Conservation (phyloP, 1,284 basidiomycete genomes). For the Leccinum griseonigrum region DNA sequence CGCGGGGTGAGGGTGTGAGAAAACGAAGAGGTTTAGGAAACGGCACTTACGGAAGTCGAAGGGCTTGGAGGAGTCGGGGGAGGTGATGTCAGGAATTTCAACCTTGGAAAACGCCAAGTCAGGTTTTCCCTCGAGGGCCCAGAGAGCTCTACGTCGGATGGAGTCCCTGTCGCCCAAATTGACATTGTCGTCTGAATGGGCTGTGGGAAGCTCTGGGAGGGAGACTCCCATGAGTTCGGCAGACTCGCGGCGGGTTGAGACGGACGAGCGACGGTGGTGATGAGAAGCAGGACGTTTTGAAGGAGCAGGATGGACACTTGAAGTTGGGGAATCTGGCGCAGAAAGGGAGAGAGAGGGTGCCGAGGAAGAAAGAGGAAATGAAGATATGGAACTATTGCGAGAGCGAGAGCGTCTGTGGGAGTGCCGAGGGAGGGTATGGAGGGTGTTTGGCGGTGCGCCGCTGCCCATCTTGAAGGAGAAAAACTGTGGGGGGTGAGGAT, state of each 20-base stretch:
- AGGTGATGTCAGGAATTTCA: conserved; percentile 73
- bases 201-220: conserved; percentile 56
- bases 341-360: conserved; percentile 31
- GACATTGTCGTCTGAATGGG: conserved; percentile 59
- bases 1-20: background rate
- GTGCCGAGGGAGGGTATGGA: conserved; percentile 34
- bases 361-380: conserved; percentile 43
- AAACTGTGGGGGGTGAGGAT: conserved; percentile 42
- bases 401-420: conserved; percentile 69
- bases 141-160: conserved; percentile 71
- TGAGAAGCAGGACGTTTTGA: conserved; percentile 67
- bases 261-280: conserved; percentile 77
- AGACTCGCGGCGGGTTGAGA: conserved; percentile 79
- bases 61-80: conserved; percentile 50
- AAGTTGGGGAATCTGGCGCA: conserved; percentile 32
- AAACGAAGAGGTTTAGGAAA: conserved; percentile 5
- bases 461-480: conserved; percentile 61
- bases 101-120: conserved; percentile 66
- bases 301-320: conserved; percentile 32
- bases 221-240: conserved; percentile 81
- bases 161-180: conserved; percentile 73
- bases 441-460: conserved; percentile 33
- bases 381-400: conserved; percentile 50
- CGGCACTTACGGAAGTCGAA: conserved; percentile 61
- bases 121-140: conserved; percentile 75